phyloP scores from a whole-genome alignment of 2,329 filamentous ascomycete genomes.

The Talaromyces piceae region DNA sequence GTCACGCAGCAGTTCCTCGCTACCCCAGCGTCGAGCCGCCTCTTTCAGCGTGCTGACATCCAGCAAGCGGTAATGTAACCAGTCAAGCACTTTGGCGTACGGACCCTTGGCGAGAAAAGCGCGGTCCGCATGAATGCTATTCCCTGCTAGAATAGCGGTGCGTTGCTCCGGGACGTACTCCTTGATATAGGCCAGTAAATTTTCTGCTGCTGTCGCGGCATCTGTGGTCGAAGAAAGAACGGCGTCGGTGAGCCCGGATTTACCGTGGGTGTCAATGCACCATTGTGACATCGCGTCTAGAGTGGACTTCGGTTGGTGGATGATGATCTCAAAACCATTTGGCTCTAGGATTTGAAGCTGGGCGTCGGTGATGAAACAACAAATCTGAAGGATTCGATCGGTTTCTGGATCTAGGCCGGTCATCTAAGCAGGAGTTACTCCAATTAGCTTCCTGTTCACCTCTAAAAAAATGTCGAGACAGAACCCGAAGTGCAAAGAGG shows the following conservation, averaged over 20 bases:
- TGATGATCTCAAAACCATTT: conserved; percentile 68
- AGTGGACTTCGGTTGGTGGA: conserved; percentile 63
- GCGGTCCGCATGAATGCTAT: conserved; percentile 85
- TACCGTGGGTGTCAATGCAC: conserved; percentile 73
- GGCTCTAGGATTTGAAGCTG: conserved; percentile 69
- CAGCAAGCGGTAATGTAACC: conserved; percentile 82
- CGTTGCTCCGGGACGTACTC: conserved; percentile 59
- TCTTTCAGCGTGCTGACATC: conserved; percentile 94
- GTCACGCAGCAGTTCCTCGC: conserved; percentile 49
- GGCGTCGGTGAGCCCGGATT: conserved; percentile 71
- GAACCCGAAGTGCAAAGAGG: not conserved
- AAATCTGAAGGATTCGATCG: conserved; percentile 85
- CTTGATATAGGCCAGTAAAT: conserved; percentile 71
- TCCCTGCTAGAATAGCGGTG: conserved; percentile 74
- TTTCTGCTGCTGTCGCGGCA: conserved; percentile 62
- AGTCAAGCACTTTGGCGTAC: conserved; percentile 63
- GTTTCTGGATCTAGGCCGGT: conserved; percentile 71
- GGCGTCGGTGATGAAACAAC: conserved; percentile 81
- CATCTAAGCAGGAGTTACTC: conserved; percentile 56
- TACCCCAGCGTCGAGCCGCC: conserved; percentile 73
- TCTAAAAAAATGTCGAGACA: not conserved
- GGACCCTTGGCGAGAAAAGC: conserved; percentile 69
- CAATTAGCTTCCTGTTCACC: not conserved
- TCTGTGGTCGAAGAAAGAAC: conserved; percentile 68
- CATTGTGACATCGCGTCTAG: conserved; percentile 80